Conservation (phyloP, 2,329 filamentous ascomycete genomes). For the Parastagonospora avenae region DNA sequence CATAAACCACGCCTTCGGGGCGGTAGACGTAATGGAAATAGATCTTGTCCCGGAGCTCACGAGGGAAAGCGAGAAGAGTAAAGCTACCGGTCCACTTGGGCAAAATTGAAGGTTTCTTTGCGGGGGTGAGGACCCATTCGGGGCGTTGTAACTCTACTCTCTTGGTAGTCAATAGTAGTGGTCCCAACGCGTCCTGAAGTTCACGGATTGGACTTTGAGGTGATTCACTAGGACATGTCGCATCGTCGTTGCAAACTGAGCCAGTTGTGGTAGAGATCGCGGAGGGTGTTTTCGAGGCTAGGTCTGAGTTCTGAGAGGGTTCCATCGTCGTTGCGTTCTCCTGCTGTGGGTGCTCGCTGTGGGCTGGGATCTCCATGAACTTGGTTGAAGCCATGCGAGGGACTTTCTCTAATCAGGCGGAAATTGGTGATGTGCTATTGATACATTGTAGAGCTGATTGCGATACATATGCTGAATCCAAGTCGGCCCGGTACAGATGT, state of each 20-base stretch:
- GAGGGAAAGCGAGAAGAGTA: slow-evolving; percentile 20
- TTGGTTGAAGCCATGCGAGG: too few species aligned
- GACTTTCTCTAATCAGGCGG: too few species aligned
- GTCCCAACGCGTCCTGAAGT: slow-evolving; percentile 18
- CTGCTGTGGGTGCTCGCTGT: too few species aligned
- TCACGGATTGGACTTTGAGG: slow-evolving; percentile 7
- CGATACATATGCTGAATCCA: too few species aligned
- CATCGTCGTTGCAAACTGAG: background rate
- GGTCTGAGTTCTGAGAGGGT: too few species aligned
- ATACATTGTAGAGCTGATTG: too few species aligned
- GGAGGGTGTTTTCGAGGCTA: too few species aligned
- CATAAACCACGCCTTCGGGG: slow-evolving; percentile 6
- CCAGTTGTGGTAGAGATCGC: too few species aligned
- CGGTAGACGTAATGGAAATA: slow-evolving; percentile 20
- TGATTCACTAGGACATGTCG: background rate
- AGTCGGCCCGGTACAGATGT: too few species aligned
- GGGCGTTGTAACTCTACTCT: background rate
- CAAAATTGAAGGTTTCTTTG: background rate
- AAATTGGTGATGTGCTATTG: too few species aligned
- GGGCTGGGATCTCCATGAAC: too few species aligned
- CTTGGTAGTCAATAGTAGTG: slow-evolving; percentile 12
- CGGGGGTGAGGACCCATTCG: background rate
- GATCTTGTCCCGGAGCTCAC: slow-evolving; percentile 28
- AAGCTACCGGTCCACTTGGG: slow-evolving; percentile 19
- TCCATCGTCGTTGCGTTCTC: too few species aligned